Evolutionary conservation across 805 yeast genomes (phyloP).

Genomic region (Sungouiella blattae): DNA sequence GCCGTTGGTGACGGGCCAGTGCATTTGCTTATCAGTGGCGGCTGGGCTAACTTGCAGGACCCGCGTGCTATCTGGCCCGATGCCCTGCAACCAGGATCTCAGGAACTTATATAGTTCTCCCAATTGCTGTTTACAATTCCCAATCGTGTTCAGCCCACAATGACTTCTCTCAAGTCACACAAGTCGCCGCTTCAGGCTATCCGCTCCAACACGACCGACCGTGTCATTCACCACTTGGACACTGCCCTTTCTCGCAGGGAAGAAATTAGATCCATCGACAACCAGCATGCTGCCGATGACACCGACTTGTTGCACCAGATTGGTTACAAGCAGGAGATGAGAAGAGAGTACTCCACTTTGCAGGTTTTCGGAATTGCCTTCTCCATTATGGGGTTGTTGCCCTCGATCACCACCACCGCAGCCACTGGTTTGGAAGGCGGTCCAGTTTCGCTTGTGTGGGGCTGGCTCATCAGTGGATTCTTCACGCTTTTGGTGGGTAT

Average conservation of each 20-base stretch:
- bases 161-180: not conserved
- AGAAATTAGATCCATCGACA: constrained; percentile 5
- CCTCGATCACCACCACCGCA: constrained; percentile 7
- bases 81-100: too few species aligned
- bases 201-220: constrained; percentile 1
- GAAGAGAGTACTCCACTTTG: constrained; percentile 3
- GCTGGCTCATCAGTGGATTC: constrained; percentile 8
- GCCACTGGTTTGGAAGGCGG: constrained; percentile 8
- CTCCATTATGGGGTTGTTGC: constrained; percentile 6
- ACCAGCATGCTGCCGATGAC: constrained; percentile 6
- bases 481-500: constrained; percentile 7
- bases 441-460: constrained; percentile 10
- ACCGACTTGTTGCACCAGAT: constrained; percentile 5
- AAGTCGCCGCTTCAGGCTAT: not conserved
- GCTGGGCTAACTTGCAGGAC: too few species aligned
- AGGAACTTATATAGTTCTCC: too few species aligned
- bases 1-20: too few species aligned
- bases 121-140: too few species aligned
- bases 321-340: constrained; percentile 7
- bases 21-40: too few species aligned
- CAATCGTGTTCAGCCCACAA: not conserved
- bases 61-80: too few species aligned
- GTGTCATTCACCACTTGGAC: constrained; percentile 2
- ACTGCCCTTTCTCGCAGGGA: constrained; percentile 3
- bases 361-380: constrained; percentile 7